A percentile compares a stretch with the other conserved stretches of the same genome.
These are phyloP conservation scores for Cladosporium sp. DNA, from an alignment of 2,329 filamentous ascomycete species.

Conservation along the genomic window DNA sequence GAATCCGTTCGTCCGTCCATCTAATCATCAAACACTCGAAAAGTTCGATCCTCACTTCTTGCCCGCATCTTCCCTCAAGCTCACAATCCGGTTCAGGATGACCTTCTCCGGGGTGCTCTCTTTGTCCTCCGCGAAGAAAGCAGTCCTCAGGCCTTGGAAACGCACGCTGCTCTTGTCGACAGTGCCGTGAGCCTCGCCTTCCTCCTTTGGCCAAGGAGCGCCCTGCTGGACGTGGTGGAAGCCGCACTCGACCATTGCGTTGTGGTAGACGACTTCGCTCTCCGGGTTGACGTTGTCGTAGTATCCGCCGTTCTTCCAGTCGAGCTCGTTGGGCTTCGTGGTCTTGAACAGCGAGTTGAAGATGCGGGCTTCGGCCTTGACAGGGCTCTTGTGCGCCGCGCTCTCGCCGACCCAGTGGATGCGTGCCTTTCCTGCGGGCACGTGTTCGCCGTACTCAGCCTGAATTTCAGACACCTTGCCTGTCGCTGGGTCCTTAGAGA, in stretches of 20 bases:
- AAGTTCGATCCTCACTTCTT: slow-evolving; percentile 41
- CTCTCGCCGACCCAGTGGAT: slow-evolving; percentile 85
- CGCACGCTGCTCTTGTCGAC: slow-evolving; percentile 62
- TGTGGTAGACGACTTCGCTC: slow-evolving; percentile 70
- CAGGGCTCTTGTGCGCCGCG: slow-evolving; percentile 53
- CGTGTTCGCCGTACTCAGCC: slow-evolving; percentile 61
- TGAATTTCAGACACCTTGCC: slow-evolving; percentile 64
- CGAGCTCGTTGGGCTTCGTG: slow-evolving; percentile 68
- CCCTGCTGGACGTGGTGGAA: slow-evolving; percentile 67
- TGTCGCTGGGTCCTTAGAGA: slow-evolving; percentile 57
- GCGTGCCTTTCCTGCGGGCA: slow-evolving; percentile 40
- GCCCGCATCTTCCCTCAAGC: slow-evolving; percentile 78
- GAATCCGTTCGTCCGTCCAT: neutral
- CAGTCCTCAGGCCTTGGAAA: slow-evolving; percentile 87
- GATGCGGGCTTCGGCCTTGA: slow-evolving; percentile 66
- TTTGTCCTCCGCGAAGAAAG: slow-evolving; percentile 78
- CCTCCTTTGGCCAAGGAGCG: slow-evolving; percentile 77
- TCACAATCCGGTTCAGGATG: slow-evolving; percentile 86
- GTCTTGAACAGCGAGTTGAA: slow-evolving; percentile 83
- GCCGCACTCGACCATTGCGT: slow-evolving; percentile 76
- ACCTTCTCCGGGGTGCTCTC: slow-evolving; percentile 66
- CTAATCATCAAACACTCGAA: neutral
- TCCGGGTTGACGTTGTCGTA: slow-evolving; percentile 77
- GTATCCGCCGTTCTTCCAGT: slow-evolving; percentile 67
- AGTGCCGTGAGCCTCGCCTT: slow-evolving; percentile 59